Percentiles rank a stretch among this genome's conserved stretches.
Conservation (phyloP, 805 yeast species). For the Starmerella floricola region DNA sequence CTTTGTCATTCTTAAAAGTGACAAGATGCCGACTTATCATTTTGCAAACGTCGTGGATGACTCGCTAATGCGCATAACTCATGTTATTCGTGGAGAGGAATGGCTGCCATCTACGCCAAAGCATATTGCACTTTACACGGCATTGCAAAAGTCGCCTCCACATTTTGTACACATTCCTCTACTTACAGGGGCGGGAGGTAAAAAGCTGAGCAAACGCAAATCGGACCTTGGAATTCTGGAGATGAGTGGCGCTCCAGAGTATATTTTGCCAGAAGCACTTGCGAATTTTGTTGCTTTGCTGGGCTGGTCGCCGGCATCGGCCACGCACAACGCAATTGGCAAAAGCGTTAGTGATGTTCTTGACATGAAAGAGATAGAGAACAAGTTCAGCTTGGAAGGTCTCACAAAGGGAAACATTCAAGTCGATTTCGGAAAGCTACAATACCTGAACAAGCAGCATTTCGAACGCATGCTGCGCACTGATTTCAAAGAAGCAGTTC, state of each 20-base stretch:
- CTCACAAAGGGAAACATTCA: constrained; percentile 90
- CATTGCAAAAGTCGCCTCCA: constrained; percentile 60
- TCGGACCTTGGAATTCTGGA: constrained; percentile 66
- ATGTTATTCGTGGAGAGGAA: constrained; percentile 94
- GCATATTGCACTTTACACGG: constrained; percentile 73
- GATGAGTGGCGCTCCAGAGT: constrained; percentile 29
- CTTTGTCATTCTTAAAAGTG: constrained; percentile 80
- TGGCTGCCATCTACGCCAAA: constrained; percentile 96
- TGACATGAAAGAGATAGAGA: constrained; percentile 36
- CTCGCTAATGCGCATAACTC: constrained; percentile 81
- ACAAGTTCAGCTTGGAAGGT: constrained; percentile 50
- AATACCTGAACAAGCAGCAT: constrained; percentile 65
- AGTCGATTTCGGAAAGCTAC: constrained; percentile 66
- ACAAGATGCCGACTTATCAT: constrained; percentile 91
- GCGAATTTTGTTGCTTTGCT: constrained; percentile 76
- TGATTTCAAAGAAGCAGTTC: constrained; percentile 5
- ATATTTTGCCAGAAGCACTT: constrained; percentile 73
- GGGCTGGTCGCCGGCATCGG: constrained; percentile 84
- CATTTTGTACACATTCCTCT: constrained; percentile 80
- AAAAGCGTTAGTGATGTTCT: constrained; percentile 25
- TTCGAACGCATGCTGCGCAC: constrained; percentile 8
- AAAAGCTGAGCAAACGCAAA: constrained; percentile 70
- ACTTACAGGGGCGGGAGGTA: constrained; percentile 47
- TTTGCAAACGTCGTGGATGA: constrained; percentile 94
- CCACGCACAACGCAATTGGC: constrained; percentile 24